Evolutionary conservation across 176 grass and related monocot species (phyloP).

Genomic region (Lolium rigidum): DNA sequence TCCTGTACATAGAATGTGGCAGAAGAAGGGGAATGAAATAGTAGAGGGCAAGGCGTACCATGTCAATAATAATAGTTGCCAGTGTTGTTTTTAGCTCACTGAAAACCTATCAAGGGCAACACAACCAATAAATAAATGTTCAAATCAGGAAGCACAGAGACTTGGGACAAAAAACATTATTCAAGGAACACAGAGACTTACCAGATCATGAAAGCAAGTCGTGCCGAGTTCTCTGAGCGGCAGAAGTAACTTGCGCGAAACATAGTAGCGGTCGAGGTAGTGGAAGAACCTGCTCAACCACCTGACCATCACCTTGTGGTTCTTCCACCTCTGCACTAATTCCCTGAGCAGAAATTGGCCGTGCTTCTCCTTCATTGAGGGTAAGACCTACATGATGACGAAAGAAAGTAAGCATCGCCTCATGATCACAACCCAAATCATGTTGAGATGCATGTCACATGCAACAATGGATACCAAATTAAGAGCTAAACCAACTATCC

Average conservation of each 20-base stretch:
- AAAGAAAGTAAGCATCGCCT: background rate
- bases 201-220: constrained; percentile 45
- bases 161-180: background rate
- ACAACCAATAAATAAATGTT: background rate
- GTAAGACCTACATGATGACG: constrained; percentile 49
- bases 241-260: constrained; percentile 15
- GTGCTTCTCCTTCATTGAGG: constrained; percentile 55
- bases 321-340: constrained; percentile 55
- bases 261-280: constrained; percentile 61
- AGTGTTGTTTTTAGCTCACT: constrained; percentile 23
- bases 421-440: background rate
- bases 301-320: constrained; percentile 68
- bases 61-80: constrained; percentile 15
- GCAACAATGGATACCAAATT: background rate
- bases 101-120: constrained; percentile 32
- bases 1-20: background rate
- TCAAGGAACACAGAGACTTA: constrained; percentile 7
- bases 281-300: constrained; percentile 62
- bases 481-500: background rate
- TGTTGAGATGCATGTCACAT: background rate
- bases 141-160: background rate
- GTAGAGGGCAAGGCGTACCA: background rate
- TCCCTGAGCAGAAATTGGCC: constrained; percentile 59
- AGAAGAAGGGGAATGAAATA: background rate
- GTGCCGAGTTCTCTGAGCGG: constrained; percentile 44